phyloP scores from a whole-genome alignment of 352 stramenopile species.

The Phytophthora melonis region DNA sequence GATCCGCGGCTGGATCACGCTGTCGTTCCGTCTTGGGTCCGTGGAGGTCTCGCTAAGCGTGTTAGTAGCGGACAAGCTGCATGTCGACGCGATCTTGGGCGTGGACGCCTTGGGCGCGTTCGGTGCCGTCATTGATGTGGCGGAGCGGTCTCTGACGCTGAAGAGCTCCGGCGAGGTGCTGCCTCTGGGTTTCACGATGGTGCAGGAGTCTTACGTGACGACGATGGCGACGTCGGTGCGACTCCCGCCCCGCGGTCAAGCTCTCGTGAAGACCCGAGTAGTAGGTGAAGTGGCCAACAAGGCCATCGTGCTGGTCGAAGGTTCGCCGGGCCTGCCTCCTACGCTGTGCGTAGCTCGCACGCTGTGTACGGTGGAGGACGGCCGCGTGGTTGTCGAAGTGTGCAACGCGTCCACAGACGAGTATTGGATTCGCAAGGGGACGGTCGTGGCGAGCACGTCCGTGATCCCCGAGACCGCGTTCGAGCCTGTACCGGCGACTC shows the following conservation, averaged over 20 bases:
- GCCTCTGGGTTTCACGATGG: background rate
- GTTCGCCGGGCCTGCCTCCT: background rate
- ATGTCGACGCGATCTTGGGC: background rate
- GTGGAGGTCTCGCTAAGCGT: background rate
- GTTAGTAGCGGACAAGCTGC: background rate
- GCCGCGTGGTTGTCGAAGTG: background rate
- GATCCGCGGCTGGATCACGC: background rate
- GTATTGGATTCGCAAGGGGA: background rate
- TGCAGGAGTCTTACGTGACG: background rate
- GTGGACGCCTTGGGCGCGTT: slow-evolving; percentile 1
- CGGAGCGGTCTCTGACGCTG: background rate
- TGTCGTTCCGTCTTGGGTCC: background rate
- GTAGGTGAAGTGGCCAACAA: background rate
- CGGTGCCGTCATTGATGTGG: slow-evolving; percentile 7
- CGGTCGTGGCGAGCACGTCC: background rate
- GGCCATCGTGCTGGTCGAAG: slow-evolving; percentile 5
- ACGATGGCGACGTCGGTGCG: background rate
- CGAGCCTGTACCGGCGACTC: background rate
- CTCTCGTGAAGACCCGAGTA: background rate
- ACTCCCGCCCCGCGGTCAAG: background rate
- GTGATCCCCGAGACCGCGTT: slow-evolving; percentile 12
- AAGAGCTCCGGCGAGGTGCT: background rate
- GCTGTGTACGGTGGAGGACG: background rate
- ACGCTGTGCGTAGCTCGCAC: background rate
- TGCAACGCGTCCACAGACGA: slow-evolving; percentile 14